Base-by-base conservation (phyloP, 2,329 filamentous ascomycete species). In the Arthrinium puccinioides region DNA sequence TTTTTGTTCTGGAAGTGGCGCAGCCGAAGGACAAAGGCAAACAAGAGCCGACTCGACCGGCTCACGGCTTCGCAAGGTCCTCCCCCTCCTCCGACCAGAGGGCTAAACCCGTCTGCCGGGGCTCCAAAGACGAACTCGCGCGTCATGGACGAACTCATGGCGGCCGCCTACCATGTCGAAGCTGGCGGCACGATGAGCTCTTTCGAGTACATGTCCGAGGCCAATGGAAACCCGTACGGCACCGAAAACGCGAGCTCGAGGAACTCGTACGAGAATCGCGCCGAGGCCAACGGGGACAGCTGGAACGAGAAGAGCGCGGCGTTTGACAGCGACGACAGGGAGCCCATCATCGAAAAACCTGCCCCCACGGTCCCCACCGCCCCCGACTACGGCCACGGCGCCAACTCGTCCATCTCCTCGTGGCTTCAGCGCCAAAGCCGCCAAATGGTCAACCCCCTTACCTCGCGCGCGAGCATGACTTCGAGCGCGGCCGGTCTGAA, bases 91-190 rank as follows among this genome's bases (percentile, higher is more conserved):
- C 8, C 19, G 39, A 30, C 33, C 9, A 25, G 8, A 13, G 23
- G 23, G 10, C 20, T 3, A 11, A 4, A 3, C 15, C 20, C n/a
- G 14, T 27, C 24, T 20, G 13, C 18, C 13, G 33, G 29, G 39
- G n/a, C n/a, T n/a, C n/a, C n/a, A n/a, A n/a, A n/a, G n/a, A n/a
- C 40, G 4, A 33, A 42, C 27, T 31, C 34, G 13, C 28, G 40
- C 16, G 34, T 34, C 16, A 31, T 42, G 33, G 29, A 39, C 11
- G 32, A 38, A 4, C 24, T 42, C 27, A 42, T 42, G 33, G 18
- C 13, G 9, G 26, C 25, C 4, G 37, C 23, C 1, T 42, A 42
- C 18, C 35, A 27, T 7, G 28, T 28, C 24, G 36, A 23, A 19
- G 23, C 19, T 2, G 16, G 21, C 10, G 18, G 20, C 2, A 9